Evolutionary conservation across 495 filamentous ascomycete species (phyloP).

Genomic region (Pyrenopolyporus hunteri): DNA sequence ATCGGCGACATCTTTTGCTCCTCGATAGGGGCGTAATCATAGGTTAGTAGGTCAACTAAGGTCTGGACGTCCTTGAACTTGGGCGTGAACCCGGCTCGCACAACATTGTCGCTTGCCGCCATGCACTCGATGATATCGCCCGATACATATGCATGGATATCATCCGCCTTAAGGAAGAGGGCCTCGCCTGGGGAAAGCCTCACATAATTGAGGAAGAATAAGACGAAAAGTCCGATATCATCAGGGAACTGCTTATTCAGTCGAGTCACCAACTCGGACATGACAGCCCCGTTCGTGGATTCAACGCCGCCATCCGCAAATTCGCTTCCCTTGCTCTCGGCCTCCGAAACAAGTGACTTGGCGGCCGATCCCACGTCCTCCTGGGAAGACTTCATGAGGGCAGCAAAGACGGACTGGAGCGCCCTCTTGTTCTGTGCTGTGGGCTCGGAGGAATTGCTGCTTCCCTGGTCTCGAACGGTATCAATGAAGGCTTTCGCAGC

Average conservation of each 20-base stretch:
- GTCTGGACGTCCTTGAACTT: conserved; percentile 97
- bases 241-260: conserved; percentile 65
- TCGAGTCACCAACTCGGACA: conserved; percentile 76
- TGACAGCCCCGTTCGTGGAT: conserved; percentile 65
- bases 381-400: conserved; percentile 77
- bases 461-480: conserved; percentile 67
- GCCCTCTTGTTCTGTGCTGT: conserved; percentile 76
- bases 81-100: conserved; percentile 94
- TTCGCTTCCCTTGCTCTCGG: conserved; percentile 62
- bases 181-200: conserved; percentile 82
- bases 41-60: conserved; percentile 91
- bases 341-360: conserved; percentile 70
- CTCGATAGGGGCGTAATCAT: conserved; percentile 89
- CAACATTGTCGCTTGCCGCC: conserved; percentile 96
- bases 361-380: conserved; percentile 67
- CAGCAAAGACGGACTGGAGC: conserved; percentile 72
- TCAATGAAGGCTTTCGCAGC: conserved; percentile 70
- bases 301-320: conserved; percentile 70
- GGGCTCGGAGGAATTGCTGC: conserved; percentile 56
- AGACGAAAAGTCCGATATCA: conserved; percentile 57
- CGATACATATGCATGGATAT: conserved; percentile 94
- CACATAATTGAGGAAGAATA: conserved; percentile 61
- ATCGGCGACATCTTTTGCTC: conserved; percentile 89
- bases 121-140: conserved; percentile 99
- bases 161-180: conserved; percentile 94